Base-by-base conservation (phyloP, 108 stramenopile genomes). In the Mediolabrus comicus region DNA sequence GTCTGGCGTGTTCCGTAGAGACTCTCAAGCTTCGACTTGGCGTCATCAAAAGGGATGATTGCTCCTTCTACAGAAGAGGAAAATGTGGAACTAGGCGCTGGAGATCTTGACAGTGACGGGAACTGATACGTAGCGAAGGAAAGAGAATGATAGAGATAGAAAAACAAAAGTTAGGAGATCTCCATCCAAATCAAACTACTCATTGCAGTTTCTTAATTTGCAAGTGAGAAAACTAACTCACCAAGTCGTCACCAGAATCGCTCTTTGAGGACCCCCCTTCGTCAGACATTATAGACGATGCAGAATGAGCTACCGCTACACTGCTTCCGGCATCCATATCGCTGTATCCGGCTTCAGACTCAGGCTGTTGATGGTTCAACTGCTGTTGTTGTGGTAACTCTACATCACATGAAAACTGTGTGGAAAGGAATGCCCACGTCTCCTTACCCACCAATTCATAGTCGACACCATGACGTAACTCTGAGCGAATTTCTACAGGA, bases 191-290 rank as follows among this genome's bases (percentile, higher is more conserved):
- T 22, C 30, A 19, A 32, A 33, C 8, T 33, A 28, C n/a, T n/a
- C n/a, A n/a, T n/a, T n/a, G n/a, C n/a, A n/a, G n/a, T n/a, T 32
- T 17, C 16, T 3, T 17, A 25, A 52, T 8, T 16, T 32, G 11
- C 3, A 7, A 57, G 16, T 13, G 14, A 57, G 29, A 28, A 16
- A 22, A 10, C 25, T 29, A 33, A 32, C 56, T 30, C 6, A 33
- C 56, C 56, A 57, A 32, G n/a, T 33, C 56, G 32, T 32, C 56
- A 12, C 34, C 34, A 57, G 56, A 57, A 25, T 33, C 55, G 28
- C 55, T 31, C 3, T 56, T 56, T 3, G 24, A 29, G 26, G 28
- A 33, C 26, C 55, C 56, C 56, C 10, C 56, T 32, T 12, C 14
- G 12, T 11, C 14, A 41, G 32, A 30, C 12, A 30, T 31, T 9